These are phyloP conservation scores for Alternaria angustiovoidea DNA, from an alignment of 2,329 filamentous ascomycete genomes.

Conservation along the genomic window DNA sequence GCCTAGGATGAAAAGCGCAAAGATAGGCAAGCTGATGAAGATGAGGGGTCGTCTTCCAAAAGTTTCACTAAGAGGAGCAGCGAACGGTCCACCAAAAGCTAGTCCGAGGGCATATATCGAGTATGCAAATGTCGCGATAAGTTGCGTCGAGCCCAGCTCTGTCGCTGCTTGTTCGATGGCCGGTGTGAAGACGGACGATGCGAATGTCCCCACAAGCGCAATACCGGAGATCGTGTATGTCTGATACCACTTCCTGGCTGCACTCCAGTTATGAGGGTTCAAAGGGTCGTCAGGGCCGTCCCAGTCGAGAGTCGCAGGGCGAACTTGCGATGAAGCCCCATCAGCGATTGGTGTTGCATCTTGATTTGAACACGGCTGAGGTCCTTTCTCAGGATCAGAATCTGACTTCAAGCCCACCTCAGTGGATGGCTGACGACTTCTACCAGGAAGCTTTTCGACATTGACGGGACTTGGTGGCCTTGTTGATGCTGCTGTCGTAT, in stretches of 20 bases:
- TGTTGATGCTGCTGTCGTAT: conserved; percentile 15
- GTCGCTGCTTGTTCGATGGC: conserved; percentile 14
- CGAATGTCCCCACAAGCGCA: conserved; percentile 19
- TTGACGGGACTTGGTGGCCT: conserved; percentile 12
- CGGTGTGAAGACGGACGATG: conserved; percentile 20
- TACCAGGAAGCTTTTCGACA: conserved; percentile 1
- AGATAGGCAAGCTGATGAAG: conserved; percentile 71
- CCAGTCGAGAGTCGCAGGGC: conserved; percentile 17
- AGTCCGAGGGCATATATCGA: conserved; percentile 54
- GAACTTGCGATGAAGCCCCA: conserved; percentile 3
- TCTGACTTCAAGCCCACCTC: not conserved
- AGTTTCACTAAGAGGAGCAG: conserved; percentile 77
- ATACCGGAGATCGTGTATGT: conserved; percentile 20
- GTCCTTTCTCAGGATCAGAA: not conserved
- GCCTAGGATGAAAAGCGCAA: conserved; percentile 60
- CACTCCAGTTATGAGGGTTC: conserved; percentile 24
- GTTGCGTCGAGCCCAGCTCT: conserved; percentile 28
- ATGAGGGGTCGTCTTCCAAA: conserved; percentile 74
- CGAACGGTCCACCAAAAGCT: conserved; percentile 74
- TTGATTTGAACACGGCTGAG: not conserved
- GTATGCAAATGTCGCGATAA: conserved; percentile 30
- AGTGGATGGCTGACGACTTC: not conserved
- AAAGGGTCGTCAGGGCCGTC: conserved; percentile 17
- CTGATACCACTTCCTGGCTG: conserved; percentile 20
- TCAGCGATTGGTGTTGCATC: not conserved